Base-by-base conservation (phyloP, 2,329 filamentous ascomycete species). In the Venturia carpophila region DNA sequence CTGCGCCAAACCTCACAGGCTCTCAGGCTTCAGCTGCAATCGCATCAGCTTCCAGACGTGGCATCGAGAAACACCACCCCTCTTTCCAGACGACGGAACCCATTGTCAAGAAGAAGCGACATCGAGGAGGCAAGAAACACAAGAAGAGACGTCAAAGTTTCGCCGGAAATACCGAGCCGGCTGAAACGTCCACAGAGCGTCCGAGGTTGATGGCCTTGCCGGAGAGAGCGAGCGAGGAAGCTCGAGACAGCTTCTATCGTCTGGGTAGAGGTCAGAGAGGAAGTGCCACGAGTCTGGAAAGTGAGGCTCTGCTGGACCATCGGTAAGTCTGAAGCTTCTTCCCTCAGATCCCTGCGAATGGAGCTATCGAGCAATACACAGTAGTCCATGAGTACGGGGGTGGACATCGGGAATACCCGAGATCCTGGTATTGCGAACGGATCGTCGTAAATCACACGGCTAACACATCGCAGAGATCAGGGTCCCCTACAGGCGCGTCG, bases 261-360 rank as follows among this genome's bases (percentile, higher is more conserved):
- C 71, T 84, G 63, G 71, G 72, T n/a, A 75, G 76, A 67, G 69
- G 72, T 60, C 91, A 89, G 73, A 58, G 27, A 10, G 73, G 87
- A 68, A 97, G 93, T 77, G 87, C 83, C 70, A 92, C 90, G 0
- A 97, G 93, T 75, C 79, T 97, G 68, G 93, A 97, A 69, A 97
- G 92, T 74, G 88, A 96, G 73, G 87, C 85, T 9, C 79, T 97
- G 69, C 79, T 97, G 21, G 93, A 97, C 76, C 93, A 97, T 75
- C 85, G 91, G 86, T 89, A 77, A 67, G 78, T 68, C 60, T 58
- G 30, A 13, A 27, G 7, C 21, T 58, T 13, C 11, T 15, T 5
- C 37, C 10, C 27, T 13, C 30, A 27, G 10, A 37, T 34, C 30
- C 52, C 15, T 58, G 19, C 52, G 5, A 15, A 37, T n/a, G 30